Conservation (phyloP, 2,329 filamentous ascomycete genomes). For the Dactylonectria macrodidyma region DNA sequence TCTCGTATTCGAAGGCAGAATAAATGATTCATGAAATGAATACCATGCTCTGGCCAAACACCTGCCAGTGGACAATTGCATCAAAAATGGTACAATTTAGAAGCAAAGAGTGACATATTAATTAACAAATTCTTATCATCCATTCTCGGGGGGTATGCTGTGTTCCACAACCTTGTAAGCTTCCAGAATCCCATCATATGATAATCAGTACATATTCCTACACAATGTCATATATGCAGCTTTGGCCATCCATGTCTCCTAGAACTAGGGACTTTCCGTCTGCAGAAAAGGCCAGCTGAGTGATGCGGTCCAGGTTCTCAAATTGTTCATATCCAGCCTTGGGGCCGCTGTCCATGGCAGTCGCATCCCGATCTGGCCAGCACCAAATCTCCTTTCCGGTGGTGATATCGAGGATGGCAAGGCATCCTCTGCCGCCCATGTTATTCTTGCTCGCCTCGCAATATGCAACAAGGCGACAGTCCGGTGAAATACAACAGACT, state of each 20-base stretch:
- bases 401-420: slow-evolving; percentile 57
- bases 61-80: too few relatives aligned
- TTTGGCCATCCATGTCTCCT: slow-evolving; percentile 52
- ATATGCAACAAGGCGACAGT: slow-evolving; percentile 59
- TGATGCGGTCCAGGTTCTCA: slow-evolving; percentile 53
- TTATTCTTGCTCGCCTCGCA: slow-evolving; percentile 54
- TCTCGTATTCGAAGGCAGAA: neutral
- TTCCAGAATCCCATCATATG: neutral
- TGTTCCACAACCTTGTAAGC: too few relatives aligned
- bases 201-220: neutral
- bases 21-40: neutral
- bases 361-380: slow-evolving; percentile 53
- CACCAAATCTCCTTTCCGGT: slow-evolving; percentile 56
- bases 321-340: slow-evolving; percentile 50
- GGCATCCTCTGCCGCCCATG: slow-evolving; percentile 50
- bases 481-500: slow-evolving; percentile 56
- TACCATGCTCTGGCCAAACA: too few relatives aligned
- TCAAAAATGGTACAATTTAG: too few relatives aligned
- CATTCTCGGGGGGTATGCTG: too few relatives aligned
- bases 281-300: slow-evolving; percentile 56
- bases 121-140: too few relatives aligned
- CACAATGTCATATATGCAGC: slow-evolving; percentile 55
- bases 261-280: slow-evolving; percentile 56
- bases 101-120: too few relatives aligned
- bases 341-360: slow-evolving; percentile 41